Conservation (phyloP, 2,329 filamentous ascomycete genomes). For the Hymenoscyphus repandus region DNA sequence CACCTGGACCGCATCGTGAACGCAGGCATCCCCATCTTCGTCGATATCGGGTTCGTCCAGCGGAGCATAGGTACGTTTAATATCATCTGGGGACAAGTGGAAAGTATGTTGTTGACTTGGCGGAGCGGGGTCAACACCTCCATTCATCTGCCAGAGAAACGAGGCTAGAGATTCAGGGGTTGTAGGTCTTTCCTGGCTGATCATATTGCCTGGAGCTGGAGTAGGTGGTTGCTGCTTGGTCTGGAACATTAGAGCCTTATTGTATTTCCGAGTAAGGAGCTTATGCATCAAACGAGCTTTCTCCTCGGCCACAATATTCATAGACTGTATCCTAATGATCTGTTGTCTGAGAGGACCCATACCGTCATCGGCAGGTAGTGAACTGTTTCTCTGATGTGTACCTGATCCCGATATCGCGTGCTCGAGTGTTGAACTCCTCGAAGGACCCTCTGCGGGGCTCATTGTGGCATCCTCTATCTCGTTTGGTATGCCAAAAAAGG, state of each 20-base stretch:
- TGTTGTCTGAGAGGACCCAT: conserved; percentile 62
- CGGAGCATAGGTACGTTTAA: conserved; percentile 63
- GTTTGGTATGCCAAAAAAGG: conserved; percentile 18
- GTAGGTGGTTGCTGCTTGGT: conserved; percentile 23
- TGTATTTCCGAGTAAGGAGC: conserved; percentile 65
- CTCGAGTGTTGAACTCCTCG: conserved; percentile 22
- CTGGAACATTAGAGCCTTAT: conserved; percentile 36
- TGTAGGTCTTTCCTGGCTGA: conserved; percentile 37
- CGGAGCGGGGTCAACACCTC: conserved; percentile 16
- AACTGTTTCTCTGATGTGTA: conserved; percentile 19
- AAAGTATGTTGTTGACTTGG: conserved; percentile 36
- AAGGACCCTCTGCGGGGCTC: conserved; percentile 22
- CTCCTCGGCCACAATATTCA: conserved; percentile 51
- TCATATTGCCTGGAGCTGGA: conserved; percentile 25
- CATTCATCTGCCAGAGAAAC: conserved; percentile 51
- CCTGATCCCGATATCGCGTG: conserved; percentile 8
- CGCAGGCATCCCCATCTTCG: conserved; percentile 35
- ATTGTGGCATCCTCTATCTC: conserved; percentile 12
- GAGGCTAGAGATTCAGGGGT: conserved; percentile 45
- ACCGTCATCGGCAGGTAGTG: conserved; percentile 68
- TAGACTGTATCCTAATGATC: conserved; percentile 64
- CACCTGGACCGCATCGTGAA: conserved; percentile 32
- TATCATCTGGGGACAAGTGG: conserved; percentile 52
- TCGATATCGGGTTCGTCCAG: conserved; percentile 44
- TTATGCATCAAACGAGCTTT: conserved; percentile 70